phyloP scores from a whole-genome alignment of 768 basidiomycete species.

The Nevesoporus exiguus region DNA sequence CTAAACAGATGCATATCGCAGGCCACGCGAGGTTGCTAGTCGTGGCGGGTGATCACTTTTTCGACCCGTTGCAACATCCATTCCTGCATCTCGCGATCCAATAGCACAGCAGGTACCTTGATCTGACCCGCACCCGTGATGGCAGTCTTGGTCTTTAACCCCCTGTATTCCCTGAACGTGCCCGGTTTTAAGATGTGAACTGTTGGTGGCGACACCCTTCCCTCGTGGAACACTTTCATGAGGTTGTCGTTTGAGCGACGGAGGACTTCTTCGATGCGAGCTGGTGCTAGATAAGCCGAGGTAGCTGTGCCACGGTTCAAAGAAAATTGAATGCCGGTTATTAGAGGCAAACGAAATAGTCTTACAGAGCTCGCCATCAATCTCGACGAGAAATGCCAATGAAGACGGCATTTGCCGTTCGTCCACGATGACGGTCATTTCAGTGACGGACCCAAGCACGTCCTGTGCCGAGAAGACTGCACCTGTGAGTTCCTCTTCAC shows the following conservation, averaged over 20 bases:
- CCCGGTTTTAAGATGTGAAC: constrained; percentile 14
- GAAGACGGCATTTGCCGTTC: constrained; percentile 1
- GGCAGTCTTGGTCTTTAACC: constrained; percentile 2
- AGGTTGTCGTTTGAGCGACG: constrained; percentile 3
- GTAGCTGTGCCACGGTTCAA: not conserved
- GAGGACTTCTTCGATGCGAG: constrained; percentile 5
- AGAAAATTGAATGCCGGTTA: not conserved
- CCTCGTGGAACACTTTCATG: not conserved
- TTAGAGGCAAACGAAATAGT: not conserved
- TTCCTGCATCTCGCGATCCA: constrained; percentile 10
- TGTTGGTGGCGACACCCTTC: constrained; percentile 8
- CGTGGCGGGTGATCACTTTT: not conserved
- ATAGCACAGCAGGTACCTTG: constrained; percentile 19
- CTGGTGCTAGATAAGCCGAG: constrained; percentile 1
- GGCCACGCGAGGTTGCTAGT: not conserved
- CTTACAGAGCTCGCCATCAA: constrained; percentile 8
- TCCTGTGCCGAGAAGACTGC: constrained; percentile 15
- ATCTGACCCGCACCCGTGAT: constrained; percentile 14
- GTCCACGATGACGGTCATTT: constrained; percentile 21
- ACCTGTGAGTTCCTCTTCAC: constrained; percentile 13
- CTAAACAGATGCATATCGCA: too few relatives aligned
- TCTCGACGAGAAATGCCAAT: constrained; percentile 12
- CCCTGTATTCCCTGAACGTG: constrained; percentile 19
- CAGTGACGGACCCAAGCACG: constrained; percentile 6
- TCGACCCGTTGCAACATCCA: constrained; percentile 16